Percentiles rank a stretch among this genome's conserved stretches.
Evolutionary conservation across 2,329 filamentous ascomycete species (phyloP).

Genomic region (Coniochaeta ligniaria): DNA sequence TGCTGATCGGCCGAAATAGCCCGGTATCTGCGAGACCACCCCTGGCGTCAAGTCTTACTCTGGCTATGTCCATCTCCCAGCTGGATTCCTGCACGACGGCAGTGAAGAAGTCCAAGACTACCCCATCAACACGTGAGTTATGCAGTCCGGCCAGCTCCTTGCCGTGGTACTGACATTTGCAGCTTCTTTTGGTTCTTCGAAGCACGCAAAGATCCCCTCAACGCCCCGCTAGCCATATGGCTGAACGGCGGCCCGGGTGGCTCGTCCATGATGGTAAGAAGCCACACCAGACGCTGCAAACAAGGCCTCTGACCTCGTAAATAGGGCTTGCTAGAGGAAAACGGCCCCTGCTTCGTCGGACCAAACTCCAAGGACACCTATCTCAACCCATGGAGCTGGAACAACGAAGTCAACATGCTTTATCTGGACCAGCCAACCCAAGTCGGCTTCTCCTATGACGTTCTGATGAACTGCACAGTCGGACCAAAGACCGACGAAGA

Average conservation of each 20-base stretch:
- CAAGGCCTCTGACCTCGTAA: neutral
- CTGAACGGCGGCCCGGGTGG: slow-evolving; percentile 53
- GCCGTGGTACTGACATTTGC: slow-evolving; percentile 10
- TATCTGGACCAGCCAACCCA: slow-evolving; percentile 52
- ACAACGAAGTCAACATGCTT: slow-evolving; percentile 54
- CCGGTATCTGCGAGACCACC: slow-evolving; percentile 44
- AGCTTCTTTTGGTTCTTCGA: slow-evolving; percentile 29
- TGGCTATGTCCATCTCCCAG: slow-evolving; percentile 50
- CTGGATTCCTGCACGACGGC: slow-evolving; percentile 28
- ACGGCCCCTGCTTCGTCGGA: slow-evolving; percentile 38
- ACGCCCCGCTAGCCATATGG: slow-evolving; percentile 42
- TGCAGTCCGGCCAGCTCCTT: neutral
- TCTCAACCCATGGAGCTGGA: slow-evolving; percentile 52
- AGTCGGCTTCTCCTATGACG: slow-evolving; percentile 18
- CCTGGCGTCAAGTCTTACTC: slow-evolving; percentile 54
- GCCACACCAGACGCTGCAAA: neutral
- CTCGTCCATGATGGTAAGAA: slow-evolving; percentile 35
- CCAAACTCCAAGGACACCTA: slow-evolving; percentile 38
- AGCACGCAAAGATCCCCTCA: slow-evolving; percentile 16
- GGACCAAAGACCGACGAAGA: slow-evolving; percentile 11
- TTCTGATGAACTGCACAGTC: slow-evolving; percentile 12
- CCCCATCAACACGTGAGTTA: slow-evolving; percentile 30
- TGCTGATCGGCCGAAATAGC: slow-evolving; percentile 24
- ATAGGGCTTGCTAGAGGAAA: slow-evolving; percentile 43
- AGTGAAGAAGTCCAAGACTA: slow-evolving; percentile 19